A percentile compares a stretch with the other conserved stretches of the same genome.
phyloP scores from a whole-genome alignment of 1,139 yeast species.

The Candida pseudoviswanathii region DNA sequence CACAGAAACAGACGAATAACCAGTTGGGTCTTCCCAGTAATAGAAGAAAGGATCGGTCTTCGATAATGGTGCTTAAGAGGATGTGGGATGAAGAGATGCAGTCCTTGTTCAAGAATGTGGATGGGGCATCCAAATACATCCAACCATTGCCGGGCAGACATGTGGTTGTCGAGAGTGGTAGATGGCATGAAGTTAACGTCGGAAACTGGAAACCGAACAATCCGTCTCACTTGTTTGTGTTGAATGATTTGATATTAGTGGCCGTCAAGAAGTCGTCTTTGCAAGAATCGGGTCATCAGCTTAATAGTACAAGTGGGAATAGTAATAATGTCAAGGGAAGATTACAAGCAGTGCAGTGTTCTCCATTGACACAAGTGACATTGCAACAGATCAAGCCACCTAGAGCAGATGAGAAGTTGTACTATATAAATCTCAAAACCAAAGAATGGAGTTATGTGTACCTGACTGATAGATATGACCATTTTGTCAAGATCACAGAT shows the following conservation, averaged over 20 bases:
- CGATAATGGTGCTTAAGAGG: constrained; percentile 71
- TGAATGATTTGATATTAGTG: constrained; percentile 76
- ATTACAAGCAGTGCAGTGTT: constrained; percentile 76
- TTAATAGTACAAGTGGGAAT: constrained; percentile 14
- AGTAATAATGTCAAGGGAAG: constrained; percentile 24
- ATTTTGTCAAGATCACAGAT: constrained; percentile 56
- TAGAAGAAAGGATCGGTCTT: constrained; percentile 58
- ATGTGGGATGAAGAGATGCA: constrained; percentile 81
- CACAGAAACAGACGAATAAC: constrained; percentile 3
- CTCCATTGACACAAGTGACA: constrained; percentile 68
- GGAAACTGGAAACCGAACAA: constrained; percentile 85
- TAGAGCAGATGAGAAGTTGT: constrained; percentile 28
- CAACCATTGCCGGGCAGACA: constrained; percentile 83
- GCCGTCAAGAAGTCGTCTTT: constrained; percentile 61
- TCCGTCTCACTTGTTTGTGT: constrained; percentile 72
- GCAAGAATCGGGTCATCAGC: constrained; percentile 20
- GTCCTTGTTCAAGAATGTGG: constrained; percentile 77
- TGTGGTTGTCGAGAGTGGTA: constrained; percentile 73
- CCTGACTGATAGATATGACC: constrained; percentile 65
- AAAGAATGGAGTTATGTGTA: constrained; percentile 57
- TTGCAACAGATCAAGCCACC: constrained; percentile 41
- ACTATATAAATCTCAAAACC: constrained; percentile 50
- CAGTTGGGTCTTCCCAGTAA: constrained; percentile 8
- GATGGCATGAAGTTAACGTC: constrained; percentile 86
- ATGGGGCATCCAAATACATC: constrained; percentile 83